Base-by-base conservation (phyloP, 139 green algal genomes). In the Chlorella sp. region DNA sequence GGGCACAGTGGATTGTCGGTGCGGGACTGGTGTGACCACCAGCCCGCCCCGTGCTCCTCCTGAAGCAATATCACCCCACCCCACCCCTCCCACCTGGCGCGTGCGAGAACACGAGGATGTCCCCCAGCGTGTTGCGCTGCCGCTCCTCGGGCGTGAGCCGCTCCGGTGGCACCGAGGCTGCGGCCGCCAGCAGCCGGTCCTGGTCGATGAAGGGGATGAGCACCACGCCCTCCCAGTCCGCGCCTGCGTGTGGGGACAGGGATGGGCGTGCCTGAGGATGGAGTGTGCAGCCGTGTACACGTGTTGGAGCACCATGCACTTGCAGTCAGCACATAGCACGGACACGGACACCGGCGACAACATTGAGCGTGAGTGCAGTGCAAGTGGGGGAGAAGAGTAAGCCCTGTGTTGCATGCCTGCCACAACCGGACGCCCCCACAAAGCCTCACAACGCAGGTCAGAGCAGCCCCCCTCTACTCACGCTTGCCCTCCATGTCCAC, bases 401-500 rank as follows among this genome's bases (percentile, higher is more conserved):
- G n/a, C n/a, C n/a, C n/a, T n/a, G n/a, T n/a, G n/a, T n/a, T n/a
- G n/a, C n/a, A n/a, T n/a, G n/a, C n/a, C n/a, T n/a, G n/a, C n/a
- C n/a, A n/a, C n/a, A n/a, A n/a, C n/a, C n/a, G n/a, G n/a, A n/a
- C n/a, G n/a, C n/a, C n/a, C n/a, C n/a, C n/a, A n/a, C n/a, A n/a
- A n/a, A n/a, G n/a, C n/a, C n/a, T n/a, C n/a, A n/a, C n/a, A n/a
- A n/a, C n/a, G n/a, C n/a, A n/a, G n/a, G n/a, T n/a, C n/a, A n/a
- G n/a, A n/a, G n/a, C n/a, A n/a, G n/a, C 32, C 19, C 9, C n/a
- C 11, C 0, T 38, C 44, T 48, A 56, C 80, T 85, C 80, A 82
- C 96, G 90, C 90, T 98, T 99, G 62, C 96, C 96, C 90, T 99
- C 96, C 87, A 95, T 90, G 89, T 99, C 96, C 13, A 98, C 86